A percentile compares a stretch with the other conserved stretches of the same genome.
These are phyloP conservation scores for Calonectria hawksworthii DNA, from an alignment of 2,329 filamentous ascomycete species.

Conservation along the genomic window DNA sequence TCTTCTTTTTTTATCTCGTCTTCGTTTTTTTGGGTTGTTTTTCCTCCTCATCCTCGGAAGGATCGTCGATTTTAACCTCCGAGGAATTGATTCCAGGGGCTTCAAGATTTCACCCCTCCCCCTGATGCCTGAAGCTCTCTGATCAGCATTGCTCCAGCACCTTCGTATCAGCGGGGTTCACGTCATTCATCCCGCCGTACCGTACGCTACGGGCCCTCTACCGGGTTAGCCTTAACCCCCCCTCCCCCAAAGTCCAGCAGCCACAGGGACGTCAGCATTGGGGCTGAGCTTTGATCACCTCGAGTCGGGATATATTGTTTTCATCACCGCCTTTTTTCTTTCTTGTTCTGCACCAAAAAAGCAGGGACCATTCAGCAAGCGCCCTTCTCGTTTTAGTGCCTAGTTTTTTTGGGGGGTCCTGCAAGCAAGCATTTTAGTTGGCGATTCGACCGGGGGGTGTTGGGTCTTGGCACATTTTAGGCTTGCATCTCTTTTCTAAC, in stretches of 20 bases:
- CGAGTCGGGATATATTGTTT: neutral
- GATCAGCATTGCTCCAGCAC: neutral
- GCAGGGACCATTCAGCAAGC: neutral
- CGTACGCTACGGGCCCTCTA: neutral
- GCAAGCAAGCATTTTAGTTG: conserved; percentile 1
- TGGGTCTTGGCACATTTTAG: conserved; percentile 3
- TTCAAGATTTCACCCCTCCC: neutral
- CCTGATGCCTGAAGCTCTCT: neutral
- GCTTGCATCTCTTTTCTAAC: conserved; percentile 10
- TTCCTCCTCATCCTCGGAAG: neutral
- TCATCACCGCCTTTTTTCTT: conserved; percentile 7
- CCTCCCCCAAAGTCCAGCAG: neutral
- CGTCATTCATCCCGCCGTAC: conserved; percentile 7
- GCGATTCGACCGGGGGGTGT: neutral
- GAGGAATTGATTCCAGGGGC: neutral
- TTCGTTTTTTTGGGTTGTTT: neutral
- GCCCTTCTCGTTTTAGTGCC: neutral
- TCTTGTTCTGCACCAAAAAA: neutral
- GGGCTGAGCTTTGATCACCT: conserved; percentile 16
- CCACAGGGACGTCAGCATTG: conserved; percentile 22
- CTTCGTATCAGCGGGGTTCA: conserved; percentile 20
- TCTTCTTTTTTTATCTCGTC: neutral
- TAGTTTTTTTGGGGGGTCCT: neutral
- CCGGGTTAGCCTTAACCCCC: neutral
- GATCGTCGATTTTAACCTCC: neutral